These are phyloP conservation scores for Violaceomyces palustris DNA, from an alignment of 1,284 basidiomycete genomes.

Conservation along the genomic window DNA sequence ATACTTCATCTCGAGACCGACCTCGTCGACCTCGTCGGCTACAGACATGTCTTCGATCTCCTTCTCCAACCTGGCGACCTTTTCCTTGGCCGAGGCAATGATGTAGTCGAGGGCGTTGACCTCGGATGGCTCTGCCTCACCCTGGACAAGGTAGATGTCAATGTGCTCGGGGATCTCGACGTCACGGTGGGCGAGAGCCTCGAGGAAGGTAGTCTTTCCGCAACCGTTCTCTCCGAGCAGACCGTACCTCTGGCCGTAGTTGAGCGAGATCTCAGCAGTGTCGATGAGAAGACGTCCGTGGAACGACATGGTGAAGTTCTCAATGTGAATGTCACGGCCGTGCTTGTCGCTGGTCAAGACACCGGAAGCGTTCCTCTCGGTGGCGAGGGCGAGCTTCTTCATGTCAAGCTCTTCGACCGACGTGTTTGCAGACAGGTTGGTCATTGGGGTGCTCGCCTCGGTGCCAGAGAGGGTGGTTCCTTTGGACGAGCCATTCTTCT, in stretches of 20 bases:
- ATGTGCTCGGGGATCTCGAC: conserved; percentile 91
- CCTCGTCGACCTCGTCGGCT: conserved; percentile 82
- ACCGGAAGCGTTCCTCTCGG: conserved; percentile 58
- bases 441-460: conserved; percentile 27
- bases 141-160: conserved; percentile 93
- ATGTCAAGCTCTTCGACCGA: conserved; percentile 44
- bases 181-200: conserved; percentile 58
- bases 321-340: conserved; percentile 93
- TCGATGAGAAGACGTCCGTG: conserved; percentile 92
- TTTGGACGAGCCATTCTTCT: conserved; percentile 38
- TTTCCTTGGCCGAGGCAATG: conserved; percentile 82
- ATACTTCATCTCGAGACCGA: conserved; percentile 79
- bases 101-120: conserved; percentile 95
- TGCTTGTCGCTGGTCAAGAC: conserved; percentile 88
- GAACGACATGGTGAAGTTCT: conserved; percentile 91
- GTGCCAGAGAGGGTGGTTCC: conserved; percentile 33
- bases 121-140: conserved; percentile 94
- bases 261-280: conserved; percentile 80
- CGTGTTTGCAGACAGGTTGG: conserved; percentile 34
- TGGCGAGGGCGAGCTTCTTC: conserved; percentile 51
- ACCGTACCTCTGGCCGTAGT: conserved; percentile 92
- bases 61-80: conserved; percentile 91
- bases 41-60: conserved; percentile 89
- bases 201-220: conserved; percentile 71
- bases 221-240: conserved; percentile 94